phyloP scores from a whole-genome alignment of 2,329 filamentous ascomycete genomes.

The Sphaerulina vaccinii region DNA sequence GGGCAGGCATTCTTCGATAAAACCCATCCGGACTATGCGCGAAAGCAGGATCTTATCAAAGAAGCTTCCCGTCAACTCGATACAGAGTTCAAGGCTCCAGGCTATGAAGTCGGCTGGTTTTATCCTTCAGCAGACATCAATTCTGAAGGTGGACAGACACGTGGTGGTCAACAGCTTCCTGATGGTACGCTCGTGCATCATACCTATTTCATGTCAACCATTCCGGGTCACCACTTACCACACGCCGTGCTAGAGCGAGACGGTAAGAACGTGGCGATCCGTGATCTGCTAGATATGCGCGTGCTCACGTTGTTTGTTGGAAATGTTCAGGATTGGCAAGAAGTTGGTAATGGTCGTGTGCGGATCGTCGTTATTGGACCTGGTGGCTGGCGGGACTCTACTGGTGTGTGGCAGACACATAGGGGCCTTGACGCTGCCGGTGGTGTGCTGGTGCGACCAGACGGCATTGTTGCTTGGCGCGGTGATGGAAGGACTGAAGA shows the following conservation, averaged over 20 bases:
- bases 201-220: background rate
- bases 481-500: background rate
- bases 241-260: background rate
- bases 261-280: background rate
- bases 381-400: background rate
- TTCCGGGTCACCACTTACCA: slow-evolving; percentile 5
- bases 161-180: background rate
- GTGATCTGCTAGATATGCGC: background rate
- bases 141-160: background rate
- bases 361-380: background rate
- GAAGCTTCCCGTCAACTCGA: background rate
- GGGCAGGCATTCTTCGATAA: background rate
- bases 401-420: background rate
- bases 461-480: slow-evolving; percentile 6
- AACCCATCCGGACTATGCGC: background rate
- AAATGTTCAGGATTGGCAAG: background rate
- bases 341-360: background rate
- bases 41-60: background rate
- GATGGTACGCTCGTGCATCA: background rate
- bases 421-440: background rate
- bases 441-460: slow-evolving; percentile 1
- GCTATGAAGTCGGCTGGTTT: background rate
- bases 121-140: background rate
- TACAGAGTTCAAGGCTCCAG: background rate
- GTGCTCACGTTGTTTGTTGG: background rate